A percentile compares a stretch with the other conserved stretches of the same genome.
These are phyloP conservation scores for Astrephomene gubernaculifera DNA, from an alignment of 139 green algal genomes.

Conservation along the genomic window DNA sequence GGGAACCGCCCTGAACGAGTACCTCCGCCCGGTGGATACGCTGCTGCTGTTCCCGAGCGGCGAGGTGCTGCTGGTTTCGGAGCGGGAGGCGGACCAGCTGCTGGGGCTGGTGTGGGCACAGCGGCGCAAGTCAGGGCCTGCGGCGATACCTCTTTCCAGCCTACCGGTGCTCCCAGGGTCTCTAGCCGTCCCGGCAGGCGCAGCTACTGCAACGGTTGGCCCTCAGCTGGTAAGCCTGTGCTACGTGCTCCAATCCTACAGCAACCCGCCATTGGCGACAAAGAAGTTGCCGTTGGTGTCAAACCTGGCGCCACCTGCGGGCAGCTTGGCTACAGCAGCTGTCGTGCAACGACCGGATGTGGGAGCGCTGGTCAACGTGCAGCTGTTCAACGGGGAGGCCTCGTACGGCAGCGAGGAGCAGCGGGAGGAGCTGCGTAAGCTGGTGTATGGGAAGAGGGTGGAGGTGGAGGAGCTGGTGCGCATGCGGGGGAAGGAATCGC, in stretches of 20 bases:
- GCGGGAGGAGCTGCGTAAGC: conserved; percentile 20
- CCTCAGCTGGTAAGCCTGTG: conserved; percentile 12
- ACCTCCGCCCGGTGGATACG: too few species aligned
- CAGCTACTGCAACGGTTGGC: not conserved
- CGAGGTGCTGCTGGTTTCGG: too few species aligned
- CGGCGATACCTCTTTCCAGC: too few species aligned
- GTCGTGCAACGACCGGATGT: not conserved
- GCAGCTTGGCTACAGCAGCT: not conserved
- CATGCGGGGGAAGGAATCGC: conserved; percentile 52
- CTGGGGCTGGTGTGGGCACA: not conserved
- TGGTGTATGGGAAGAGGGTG: conserved; percentile 41
- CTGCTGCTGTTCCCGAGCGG: too few species aligned
- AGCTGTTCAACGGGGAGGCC: conserved; percentile 58
- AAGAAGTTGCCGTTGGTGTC: not conserved
- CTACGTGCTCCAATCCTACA: not conserved
- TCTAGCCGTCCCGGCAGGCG: too few species aligned
- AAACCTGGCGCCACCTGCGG: not conserved
- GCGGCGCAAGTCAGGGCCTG: too few species aligned
- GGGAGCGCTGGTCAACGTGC: conserved; percentile 38
- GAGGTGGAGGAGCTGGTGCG: conserved; percentile 56
- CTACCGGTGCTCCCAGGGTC: not conserved
- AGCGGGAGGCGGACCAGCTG: too few species aligned
- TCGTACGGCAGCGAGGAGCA: conserved; percentile 27
- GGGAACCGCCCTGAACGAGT: too few species aligned
- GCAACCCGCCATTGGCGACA: not conserved